A percentile compares a stretch with the other conserved stretches of the same genome.
Conservation (phyloP, 2,329 filamentous ascomycete species). For the Calonectria pteridis region DNA sequence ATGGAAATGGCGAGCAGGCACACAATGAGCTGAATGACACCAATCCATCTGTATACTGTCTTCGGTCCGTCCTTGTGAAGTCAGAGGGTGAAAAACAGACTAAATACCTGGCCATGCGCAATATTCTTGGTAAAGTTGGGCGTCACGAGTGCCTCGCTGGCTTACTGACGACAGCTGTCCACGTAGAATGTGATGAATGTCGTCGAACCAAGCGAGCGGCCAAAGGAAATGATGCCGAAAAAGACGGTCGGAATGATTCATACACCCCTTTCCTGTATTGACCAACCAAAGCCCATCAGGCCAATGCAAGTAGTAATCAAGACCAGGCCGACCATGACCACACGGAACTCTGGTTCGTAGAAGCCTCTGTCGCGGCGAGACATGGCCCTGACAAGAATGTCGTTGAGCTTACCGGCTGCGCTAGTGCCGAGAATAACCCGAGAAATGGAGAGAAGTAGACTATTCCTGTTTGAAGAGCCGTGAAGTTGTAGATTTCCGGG, state of each 20-base stretch:
- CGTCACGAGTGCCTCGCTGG: constrained; percentile 92
- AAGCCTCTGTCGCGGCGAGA: constrained; percentile 86
- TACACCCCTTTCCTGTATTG: constrained; percentile 76
- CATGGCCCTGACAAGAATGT: constrained; percentile 86
- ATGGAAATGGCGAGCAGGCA: constrained; percentile 85
- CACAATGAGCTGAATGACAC: constrained; percentile 84
- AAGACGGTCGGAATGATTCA: constrained; percentile 96
- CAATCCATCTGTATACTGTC: constrained; percentile 84
- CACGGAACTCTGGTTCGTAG: constrained; percentile 93
- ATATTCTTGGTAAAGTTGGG: constrained; percentile 96
- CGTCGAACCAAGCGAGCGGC: constrained; percentile 89
- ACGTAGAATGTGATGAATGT: constrained; percentile 95
- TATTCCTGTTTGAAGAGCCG: constrained; percentile 82
- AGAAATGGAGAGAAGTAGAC: constrained; percentile 93
- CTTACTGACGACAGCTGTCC: constrained; percentile 92
- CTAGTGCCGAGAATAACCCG: constrained; percentile 92
- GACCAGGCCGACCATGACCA: constrained; percentile 89
- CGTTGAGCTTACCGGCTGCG: constrained; percentile 89
- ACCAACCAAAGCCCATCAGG: constrained; percentile 98
- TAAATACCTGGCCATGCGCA: constrained; percentile 89
- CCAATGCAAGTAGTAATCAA: constrained; percentile 83
- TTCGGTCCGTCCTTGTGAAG: constrained; percentile 80
- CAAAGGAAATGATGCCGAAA: constrained; percentile 92
- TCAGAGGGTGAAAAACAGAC: constrained; percentile 90
- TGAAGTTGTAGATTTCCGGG: constrained; percentile 81